Evolutionary conservation across 1,284 basidiomycete species (phyloP), one percentile per base, ranked within the genome.

Genomic region (Ceratobasidium sp.): DNA sequence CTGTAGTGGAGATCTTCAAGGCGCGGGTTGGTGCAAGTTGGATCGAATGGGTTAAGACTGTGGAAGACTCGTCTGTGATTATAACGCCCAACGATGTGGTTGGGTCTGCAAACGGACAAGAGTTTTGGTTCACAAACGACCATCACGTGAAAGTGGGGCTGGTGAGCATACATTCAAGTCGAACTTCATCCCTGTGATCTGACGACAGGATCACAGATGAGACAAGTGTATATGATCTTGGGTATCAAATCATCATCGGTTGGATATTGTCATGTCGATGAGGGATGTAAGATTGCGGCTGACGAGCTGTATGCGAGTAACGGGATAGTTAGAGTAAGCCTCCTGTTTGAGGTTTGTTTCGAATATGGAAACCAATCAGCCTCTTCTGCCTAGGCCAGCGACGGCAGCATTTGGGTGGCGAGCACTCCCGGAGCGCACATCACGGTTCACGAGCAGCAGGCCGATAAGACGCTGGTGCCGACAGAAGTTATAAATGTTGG

Each of bases 1-100:
- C 90, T 0, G 86, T 85, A 54, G 83, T 94, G n/a, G 92, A 93
- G 79, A 84, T 93, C 24, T 93, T 93, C 80, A 86, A 86, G 77
- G 88, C 88, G 0, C 81, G 76, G 0, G 77, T 86, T 1, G 86
- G 87, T 5, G 82, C 83, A 62, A 79, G 80, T 8, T 81, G 79
- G 7, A 79, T 92, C 75, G 81, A 82, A 5, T 87, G 92, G 79
- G 79, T 92, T 51, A 83, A 82, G 64, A 92, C 92, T 7, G 82
- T 92, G 27, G 81, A 84, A 29, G 84, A 90, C 79, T 83, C 87
- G 1, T 34, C 49, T 11, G 80, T 87, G 6, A 86, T 94, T 24
- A 74, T 85, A 7, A 88, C 90, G 0, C 92, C 92, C 0, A 93
- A 93, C 79, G 90, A 92, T 77, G 77, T 93, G 9, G 85, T 87